phyloP scores from a whole-genome alignment of 2,329 filamentous ascomycete genomes.

The Colletotrichum horii region DNA sequence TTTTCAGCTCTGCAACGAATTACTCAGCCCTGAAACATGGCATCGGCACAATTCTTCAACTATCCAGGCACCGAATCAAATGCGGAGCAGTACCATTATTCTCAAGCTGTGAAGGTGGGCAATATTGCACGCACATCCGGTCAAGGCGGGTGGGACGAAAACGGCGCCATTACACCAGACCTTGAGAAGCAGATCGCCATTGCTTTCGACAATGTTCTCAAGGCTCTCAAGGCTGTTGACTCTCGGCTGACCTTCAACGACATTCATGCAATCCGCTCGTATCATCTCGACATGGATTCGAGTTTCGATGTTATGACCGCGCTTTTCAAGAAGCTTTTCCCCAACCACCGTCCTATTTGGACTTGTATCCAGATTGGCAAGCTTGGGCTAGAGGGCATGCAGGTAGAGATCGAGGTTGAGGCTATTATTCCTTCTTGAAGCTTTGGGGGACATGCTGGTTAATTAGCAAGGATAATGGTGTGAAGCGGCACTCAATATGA shows the following conservation, averaged over 20 bases:
- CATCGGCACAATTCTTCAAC: constrained; percentile 15
- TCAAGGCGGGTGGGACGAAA: constrained; percentile 28
- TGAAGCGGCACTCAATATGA: background rate
- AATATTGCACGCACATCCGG: constrained; percentile 30
- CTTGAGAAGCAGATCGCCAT: constrained; percentile 47
- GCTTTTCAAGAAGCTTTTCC: constrained; percentile 55
- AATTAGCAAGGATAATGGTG: background rate
- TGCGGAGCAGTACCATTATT: constrained; percentile 28
- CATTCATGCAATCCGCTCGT: constrained; percentile 28
- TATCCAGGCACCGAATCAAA: constrained; percentile 25
- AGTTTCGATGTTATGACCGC: constrained; percentile 44
- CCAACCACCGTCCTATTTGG: constrained; percentile 57
- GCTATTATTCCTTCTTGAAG: constrained; percentile 31
- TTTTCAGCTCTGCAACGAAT: background rate
- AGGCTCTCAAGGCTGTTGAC: constrained; percentile 26
- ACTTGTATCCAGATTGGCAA: constrained; percentile 55
- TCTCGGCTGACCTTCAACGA: constrained; percentile 36
- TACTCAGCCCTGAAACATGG: background rate
- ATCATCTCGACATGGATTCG: constrained; percentile 27
- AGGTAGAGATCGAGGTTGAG: constrained; percentile 62
- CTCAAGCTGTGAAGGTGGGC: constrained; percentile 29
- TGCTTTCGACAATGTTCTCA: constrained; percentile 28
- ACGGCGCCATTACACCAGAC: constrained; percentile 22
- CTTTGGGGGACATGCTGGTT: background rate
- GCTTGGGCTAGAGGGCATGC: constrained; percentile 56